Evolutionary conservation across 192 early-diverging fungal genomes (phyloP), one percentile per base, ranked within the genome.

Genomic region (Podila epigama): DNA sequence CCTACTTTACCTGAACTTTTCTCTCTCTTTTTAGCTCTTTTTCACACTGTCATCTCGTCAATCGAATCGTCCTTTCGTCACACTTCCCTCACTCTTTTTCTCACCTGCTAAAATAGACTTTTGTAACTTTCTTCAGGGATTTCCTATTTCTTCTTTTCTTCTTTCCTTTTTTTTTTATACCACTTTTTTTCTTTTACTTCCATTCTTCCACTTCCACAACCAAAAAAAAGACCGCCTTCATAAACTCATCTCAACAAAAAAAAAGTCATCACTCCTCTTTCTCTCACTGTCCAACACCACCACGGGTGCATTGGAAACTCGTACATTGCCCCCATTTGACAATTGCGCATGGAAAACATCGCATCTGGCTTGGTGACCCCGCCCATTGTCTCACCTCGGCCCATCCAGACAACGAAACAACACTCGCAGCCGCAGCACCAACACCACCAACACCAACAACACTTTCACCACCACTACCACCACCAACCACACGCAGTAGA

Each of bases 351-450:
- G 72, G 72, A 77, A 20, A 63, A 62, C 50, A 67, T 58, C 20
- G 53, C 57, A 55, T 77, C 72, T 34, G 72, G 72, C 20, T 54
- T 68, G 65, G 72, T 63, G 41, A 68, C 72, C 32, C 72, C 72
- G 32, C 72, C 72, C 34, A 62, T 77, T n/a, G 66, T 68, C 56
- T 77, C 72, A 31, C 72, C 72, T 20, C 65, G 72, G 12, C 72
- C 72, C 42, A 68, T 77, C 53, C 66, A 77, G 56, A 63, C 64
- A 48, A 48, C n/a, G 1, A 18, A 22, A 48, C 44, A 22, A 48
- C n/a, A n/a, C n/a, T n/a, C n/a, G n/a, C n/a, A n/a, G n/a, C n/a
- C n/a, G n/a, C n/a, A n/a, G n/a, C n/a, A n/a, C n/a, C n/a, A n/a
- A n/a, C n/a, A n/a, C n/a, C n/a, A n/a, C n/a, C n/a, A n/a, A n/a